Evolutionary conservation across 2,329 filamentous ascomycete genomes (phyloP).

Genomic region (Pseudogymnoascus sp.): DNA sequence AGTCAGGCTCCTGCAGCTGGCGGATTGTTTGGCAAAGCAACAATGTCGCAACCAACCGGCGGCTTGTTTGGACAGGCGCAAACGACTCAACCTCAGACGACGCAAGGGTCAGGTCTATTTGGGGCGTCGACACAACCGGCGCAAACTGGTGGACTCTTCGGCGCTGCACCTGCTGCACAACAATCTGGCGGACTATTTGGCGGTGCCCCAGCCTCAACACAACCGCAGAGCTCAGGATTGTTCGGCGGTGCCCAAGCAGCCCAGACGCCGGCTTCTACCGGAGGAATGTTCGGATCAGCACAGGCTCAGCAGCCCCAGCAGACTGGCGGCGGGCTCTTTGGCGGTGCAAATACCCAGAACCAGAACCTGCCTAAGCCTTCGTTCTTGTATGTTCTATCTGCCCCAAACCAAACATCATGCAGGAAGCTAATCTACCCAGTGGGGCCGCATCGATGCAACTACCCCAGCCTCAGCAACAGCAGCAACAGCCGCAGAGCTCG

Average conservation of each 20-base stretch:
- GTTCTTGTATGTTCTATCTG: slow-evolving; percentile 25
- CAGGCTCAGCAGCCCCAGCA: slow-evolving; percentile 7
- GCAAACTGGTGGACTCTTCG: slow-evolving; percentile 27
- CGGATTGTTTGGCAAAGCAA: slow-evolving; percentile 28
- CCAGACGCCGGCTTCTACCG: slow-evolving; percentile 22
- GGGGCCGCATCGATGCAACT: slow-evolving; percentile 23
- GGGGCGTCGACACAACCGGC: slow-evolving; percentile 23
- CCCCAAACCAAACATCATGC: slow-evolving; percentile 11
- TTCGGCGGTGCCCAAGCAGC: slow-evolving; percentile 26
- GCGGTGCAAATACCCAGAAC: slow-evolving; percentile 18
- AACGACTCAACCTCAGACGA: slow-evolving; percentile 5
- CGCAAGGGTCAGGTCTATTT: slow-evolving; percentile 24
- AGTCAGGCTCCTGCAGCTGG: slow-evolving; percentile 20
- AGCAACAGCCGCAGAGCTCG: slow-evolving; percentile 18
- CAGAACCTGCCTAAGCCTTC: slow-evolving; percentile 25
- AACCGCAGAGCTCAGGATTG: slow-evolving; percentile 22
- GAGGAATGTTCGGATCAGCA: slow-evolving; percentile 28
- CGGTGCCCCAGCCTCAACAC: slow-evolving; percentile 14
- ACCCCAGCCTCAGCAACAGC: slow-evolving; percentile 18
- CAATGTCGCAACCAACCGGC: slow-evolving; percentile 21
- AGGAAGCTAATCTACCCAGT: slow-evolving; percentile 14
- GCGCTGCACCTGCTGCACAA: slow-evolving; percentile 20
- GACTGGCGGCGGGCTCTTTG: slow-evolving; percentile 18
- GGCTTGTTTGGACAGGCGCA: slow-evolving; percentile 9
- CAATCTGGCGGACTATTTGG: slow-evolving; percentile 25